phyloP scores from a whole-genome alignment of 2,329 filamentous ascomycete genomes.

The Curvularia lunata region DNA sequence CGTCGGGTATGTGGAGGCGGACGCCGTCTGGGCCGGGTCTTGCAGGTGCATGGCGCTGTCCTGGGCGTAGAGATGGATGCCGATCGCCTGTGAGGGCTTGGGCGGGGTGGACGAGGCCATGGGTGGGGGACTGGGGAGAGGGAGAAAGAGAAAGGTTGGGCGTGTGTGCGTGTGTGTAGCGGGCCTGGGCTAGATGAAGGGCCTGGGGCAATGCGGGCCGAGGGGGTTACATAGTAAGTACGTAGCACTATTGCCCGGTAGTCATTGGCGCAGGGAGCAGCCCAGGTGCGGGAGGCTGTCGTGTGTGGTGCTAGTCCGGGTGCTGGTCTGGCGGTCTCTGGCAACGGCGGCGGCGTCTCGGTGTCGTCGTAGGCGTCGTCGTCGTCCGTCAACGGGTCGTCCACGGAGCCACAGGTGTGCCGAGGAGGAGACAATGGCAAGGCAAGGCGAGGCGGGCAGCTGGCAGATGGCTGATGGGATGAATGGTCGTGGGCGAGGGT shows the following conservation, averaged over 20 bases:
- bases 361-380: background rate
- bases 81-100: conserved; percentile 21
- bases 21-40: conserved; percentile 13
- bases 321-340: too few species aligned
- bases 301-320: background rate
- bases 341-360: background rate
- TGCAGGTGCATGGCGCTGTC: conserved; percentile 34
- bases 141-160: background rate
- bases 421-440: background rate
- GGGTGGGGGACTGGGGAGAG: background rate
- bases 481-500: background rate
- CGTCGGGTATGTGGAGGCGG: background rate
- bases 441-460: background rate
- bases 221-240: background rate
- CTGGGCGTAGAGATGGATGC: conserved; percentile 26
- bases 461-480: too few species aligned
- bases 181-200: background rate
- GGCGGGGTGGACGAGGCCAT: conserved; percentile 21
- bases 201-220: background rate
- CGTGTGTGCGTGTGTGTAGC: background rate
- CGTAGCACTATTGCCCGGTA: background rate
- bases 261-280: background rate
- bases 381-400: background rate
- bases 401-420: background rate
- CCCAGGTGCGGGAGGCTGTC: background rate